These are phyloP conservation scores for Solanum sitiens DNA, from an alignment of 257 asterid genomes.

Conservation along the genomic window DNA sequence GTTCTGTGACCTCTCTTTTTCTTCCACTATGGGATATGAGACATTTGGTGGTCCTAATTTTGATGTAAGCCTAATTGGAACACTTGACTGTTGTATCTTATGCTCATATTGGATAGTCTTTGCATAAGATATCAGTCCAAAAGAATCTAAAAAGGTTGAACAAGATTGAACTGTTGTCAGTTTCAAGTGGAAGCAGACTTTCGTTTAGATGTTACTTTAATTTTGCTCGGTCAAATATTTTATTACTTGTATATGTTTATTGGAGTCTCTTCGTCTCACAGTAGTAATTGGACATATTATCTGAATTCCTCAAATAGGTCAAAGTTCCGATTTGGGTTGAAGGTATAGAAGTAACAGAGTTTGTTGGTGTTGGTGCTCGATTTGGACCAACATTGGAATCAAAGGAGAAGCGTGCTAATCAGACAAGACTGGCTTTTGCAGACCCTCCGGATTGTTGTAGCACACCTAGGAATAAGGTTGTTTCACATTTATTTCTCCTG, in stretches of 20 bases:
- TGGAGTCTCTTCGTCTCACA: background rate
- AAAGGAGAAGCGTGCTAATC: slow-evolving; percentile 89
- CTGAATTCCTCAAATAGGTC: slow-evolving; percentile 37
- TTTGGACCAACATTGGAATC: slow-evolving; percentile 91
- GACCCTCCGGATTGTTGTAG: slow-evolving; percentile 95
- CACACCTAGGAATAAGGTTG: slow-evolving; percentile 68
- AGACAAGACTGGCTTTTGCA: slow-evolving; percentile 63
- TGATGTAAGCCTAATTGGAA: background rate
- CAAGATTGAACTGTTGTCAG: background rate
- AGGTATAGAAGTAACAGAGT: slow-evolving; percentile 61
- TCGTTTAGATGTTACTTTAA: background rate
- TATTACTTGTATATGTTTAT: background rate
- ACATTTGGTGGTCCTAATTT: background rate
- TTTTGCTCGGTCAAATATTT: background rate
- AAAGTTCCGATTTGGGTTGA: slow-evolving; percentile 84
- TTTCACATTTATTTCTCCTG: background rate
- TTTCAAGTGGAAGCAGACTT: background rate
- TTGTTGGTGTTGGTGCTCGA: slow-evolving; percentile 97
- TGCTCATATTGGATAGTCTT: background rate
- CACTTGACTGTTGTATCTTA: background rate
- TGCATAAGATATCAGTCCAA: background rate
- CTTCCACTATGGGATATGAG: background rate
- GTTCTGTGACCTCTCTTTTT: background rate
- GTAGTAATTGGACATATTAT: slow-evolving; percentile 1
- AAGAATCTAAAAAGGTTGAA: background rate